Evolutionary conservation across 257 asterid species (phyloP).

Genomic region (Handroanthus guayacan): DNA sequence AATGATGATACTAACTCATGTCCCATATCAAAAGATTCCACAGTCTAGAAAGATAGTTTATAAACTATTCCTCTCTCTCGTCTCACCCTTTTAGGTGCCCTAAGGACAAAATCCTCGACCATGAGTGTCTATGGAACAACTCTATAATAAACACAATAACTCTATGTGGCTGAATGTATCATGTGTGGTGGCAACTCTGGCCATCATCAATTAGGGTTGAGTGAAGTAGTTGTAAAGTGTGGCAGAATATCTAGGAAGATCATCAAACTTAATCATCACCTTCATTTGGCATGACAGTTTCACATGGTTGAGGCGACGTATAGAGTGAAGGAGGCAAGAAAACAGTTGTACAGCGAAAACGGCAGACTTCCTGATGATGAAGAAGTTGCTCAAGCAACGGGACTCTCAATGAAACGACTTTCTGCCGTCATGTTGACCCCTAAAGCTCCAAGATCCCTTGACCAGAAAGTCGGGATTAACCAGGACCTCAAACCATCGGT

Average conservation of each 20-base stretch:
- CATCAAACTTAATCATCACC: constrained; percentile 12
- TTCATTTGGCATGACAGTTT: constrained; percentile 55
- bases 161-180: too few relatives aligned
- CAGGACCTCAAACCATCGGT: constrained; percentile 83
- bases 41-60: too few relatives aligned
- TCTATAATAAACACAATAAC: too few relatives aligned
- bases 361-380: constrained; percentile 75
- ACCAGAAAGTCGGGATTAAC: constrained; percentile 85
- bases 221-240: background rate
- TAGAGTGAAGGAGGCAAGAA: constrained; percentile 93
- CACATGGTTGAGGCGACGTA: constrained; percentile 95
- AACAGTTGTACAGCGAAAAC: constrained; percentile 66
- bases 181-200: too few relatives aligned
- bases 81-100: too few relatives aligned
- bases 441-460: constrained; percentile 92
- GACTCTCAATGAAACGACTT: constrained; percentile 89
- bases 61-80: too few relatives aligned
- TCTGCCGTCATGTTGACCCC: constrained; percentile 80
- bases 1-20: background rate
- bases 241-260: background rate
- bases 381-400: constrained; percentile 88
- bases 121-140: too few relatives aligned
- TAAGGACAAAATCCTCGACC: too few relatives aligned
- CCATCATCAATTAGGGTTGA: background rate
- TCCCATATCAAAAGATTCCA: too few relatives aligned